phyloP scores from a whole-genome alignment of 2,329 filamentous ascomycete genomes.

The Paraphaeosphaeria minitans region DNA sequence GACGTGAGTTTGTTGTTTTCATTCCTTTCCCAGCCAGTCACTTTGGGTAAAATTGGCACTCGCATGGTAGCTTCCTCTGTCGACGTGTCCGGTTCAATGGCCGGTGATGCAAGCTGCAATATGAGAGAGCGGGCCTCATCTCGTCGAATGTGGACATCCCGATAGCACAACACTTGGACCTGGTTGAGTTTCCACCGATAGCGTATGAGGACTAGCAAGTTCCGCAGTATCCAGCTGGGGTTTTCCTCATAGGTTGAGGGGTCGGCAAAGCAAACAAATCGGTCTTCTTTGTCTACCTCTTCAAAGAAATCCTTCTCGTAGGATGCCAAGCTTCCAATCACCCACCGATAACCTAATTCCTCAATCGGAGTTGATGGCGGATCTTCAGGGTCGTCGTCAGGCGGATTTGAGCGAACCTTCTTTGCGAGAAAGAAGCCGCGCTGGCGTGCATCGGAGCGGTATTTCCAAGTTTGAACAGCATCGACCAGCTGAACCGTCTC shows the following conservation, averaged over 20 bases:
- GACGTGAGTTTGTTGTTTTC: conserved; percentile 76
- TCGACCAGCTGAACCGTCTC: conserved; percentile 84
- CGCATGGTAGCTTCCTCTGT: conserved; percentile 30
- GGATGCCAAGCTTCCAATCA: conserved; percentile 72
- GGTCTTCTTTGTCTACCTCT: conserved; percentile 70
- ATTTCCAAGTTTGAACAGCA: conserved; percentile 84
- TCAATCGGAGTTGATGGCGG: conserved; percentile 58
- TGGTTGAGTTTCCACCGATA: conserved; percentile 78
- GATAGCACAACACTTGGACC: conserved; percentile 86
- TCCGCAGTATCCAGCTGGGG: conserved; percentile 91
- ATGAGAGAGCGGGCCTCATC: conserved; percentile 84
- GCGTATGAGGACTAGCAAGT: conserved; percentile 82
- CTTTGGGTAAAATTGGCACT: conserved; percentile 72
- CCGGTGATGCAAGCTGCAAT: conserved; percentile 54
- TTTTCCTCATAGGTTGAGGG: conserved; percentile 87
- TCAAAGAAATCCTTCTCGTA: conserved; percentile 91
- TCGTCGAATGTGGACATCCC: conserved; percentile 77
- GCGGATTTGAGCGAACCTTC: conserved; percentile 57
- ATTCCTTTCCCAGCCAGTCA: conserved; percentile 94
- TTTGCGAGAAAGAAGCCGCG: conserved; percentile 97
- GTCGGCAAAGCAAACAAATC: conserved; percentile 86
- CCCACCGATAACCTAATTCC: conserved; percentile 74
- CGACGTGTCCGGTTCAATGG: conserved; percentile 15
- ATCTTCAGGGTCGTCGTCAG: conserved; percentile 44
- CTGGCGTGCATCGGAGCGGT: conserved; percentile 78